Percentiles rank a stretch among this genome's conserved stretches.
These are phyloP conservation scores for Candida endomychidarum DNA, from an alignment of 805 yeast genomes.

Conservation along the genomic window DNA sequence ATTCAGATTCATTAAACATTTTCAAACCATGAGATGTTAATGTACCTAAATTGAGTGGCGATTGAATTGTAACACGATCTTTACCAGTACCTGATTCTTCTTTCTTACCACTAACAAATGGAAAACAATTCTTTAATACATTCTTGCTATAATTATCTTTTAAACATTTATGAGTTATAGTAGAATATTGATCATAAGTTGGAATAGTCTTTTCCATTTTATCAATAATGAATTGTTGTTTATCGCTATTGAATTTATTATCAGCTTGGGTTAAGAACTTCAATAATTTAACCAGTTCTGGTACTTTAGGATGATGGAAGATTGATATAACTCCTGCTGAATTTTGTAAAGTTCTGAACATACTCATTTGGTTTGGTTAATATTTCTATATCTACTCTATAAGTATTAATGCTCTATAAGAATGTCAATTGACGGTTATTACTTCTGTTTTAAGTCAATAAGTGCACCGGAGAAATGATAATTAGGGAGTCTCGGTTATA, in stretches of 20 bases:
- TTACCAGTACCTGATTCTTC: constrained; percentile 14
- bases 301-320: constrained; percentile 39
- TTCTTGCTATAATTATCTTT: constrained; percentile 24
- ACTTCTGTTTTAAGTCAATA: too few relatives aligned
- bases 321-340: constrained; percentile 42
- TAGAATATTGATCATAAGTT: constrained; percentile 40
- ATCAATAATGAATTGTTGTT: constrained; percentile 34
- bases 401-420: too few relatives aligned
- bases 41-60: constrained; percentile 17
- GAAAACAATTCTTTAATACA: constrained; percentile 33
- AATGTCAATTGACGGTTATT: too few relatives aligned
- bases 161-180: constrained; percentile 27
- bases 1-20: constrained; percentile 38
- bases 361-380: constrained; percentile 10
- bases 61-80: constrained; percentile 18
- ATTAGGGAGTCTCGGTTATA: neutral
- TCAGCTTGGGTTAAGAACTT: constrained; percentile 32
- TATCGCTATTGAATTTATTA: constrained; percentile 28
- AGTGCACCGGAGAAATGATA: too few relatives aligned
- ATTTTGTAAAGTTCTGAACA: constrained; percentile 42
- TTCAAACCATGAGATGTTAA: constrained; percentile 27
- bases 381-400: too few relatives aligned
- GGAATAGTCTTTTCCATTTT: constrained; percentile 41
- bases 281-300: constrained; percentile 31
- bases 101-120: constrained; percentile 33